Base-by-base conservation (phyloP, 176 grass and related monocot genomes). In the Otatea glauca region DNA sequence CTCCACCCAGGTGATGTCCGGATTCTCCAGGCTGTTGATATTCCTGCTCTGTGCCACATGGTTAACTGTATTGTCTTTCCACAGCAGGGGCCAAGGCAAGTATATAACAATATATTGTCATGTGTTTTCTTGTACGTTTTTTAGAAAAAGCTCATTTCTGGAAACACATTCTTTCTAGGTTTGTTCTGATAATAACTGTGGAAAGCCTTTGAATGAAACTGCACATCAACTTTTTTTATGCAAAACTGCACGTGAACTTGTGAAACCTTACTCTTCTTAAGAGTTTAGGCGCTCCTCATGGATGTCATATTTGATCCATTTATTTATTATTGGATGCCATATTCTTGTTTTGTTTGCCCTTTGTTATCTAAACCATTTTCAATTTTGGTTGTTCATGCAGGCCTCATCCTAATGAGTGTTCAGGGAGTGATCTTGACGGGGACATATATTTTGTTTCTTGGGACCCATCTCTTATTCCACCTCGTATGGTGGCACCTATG, bases 11-110 rank as follows among this genome's bases (percentile, higher is more conserved):
- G 96, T 54, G 96, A 98, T 80, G 11, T 98, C 39, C 89, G 79
- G 11, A 41, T 98, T 86, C 88, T 98, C 65, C 78, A 69, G 49
- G 96, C 96, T 86, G 87, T 98, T 29, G 77, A 93, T 89, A 32
- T 90, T 82, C 96, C 89, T 83, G 15, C n/a, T 74, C 76, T 98
- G 80, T 85, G 64, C 42, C 96, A 98, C 82, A 85, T 98, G 91
- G 81, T 93, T 87, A 88, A 98, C 74, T 98, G 96, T 81, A 83
- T 98, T 44, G 96, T 98, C 83, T 98, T 98, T 89, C 96, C 96
- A 25, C 96, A 98, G 68, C 87, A 92, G 67, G 96, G 96, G 48
- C 34, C 39, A 50, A 98, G 96, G 93, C 88, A 78, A 89, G 81
- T 68, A 6, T 71, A 74, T 75, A 58, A 18, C 50, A 45, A 44